Evolutionary conservation across 2,329 filamentous ascomycete species (phyloP), one percentile per base, ranked within the genome.

Genomic region (Colletotrichum navitas): DNA sequence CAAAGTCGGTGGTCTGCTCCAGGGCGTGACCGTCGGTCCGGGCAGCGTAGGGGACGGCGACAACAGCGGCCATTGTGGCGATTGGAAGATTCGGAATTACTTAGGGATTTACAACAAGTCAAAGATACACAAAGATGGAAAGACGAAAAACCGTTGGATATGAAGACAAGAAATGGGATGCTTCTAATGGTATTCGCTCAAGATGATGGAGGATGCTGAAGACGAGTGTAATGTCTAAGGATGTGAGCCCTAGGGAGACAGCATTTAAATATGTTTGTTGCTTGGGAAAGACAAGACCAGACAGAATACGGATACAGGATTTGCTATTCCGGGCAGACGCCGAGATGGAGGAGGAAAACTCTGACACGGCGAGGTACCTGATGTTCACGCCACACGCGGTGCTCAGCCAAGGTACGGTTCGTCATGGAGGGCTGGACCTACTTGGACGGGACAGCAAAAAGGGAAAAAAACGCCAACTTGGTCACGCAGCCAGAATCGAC

Each of bases 1-100:
- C 87, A 75, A 83, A 79, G 74, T 83, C 83, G 8, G 83, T 84
- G 21, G 80, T 78, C 45, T 78, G 77, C 75, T 88, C 86, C 54
- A 89, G 82, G 52, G 76, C 78, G 61, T 78, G 74, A 51, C 78
- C 77, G 64, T 73, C 55, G 54, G 56, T 67, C 47, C 69, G 60
- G 36, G 54, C n/a, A n/a, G n/a, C 36, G 21, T 59, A 69, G 18
- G 65, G 69, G 45, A 45, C 36, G 41, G 69, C 65, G 59, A 72
- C 69, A 34, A 24, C 69, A 36, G 65, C 69, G 54, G 69, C 65
- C 69, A 72, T 72, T 72, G 69, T 69, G 69, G 56, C 5, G 49
- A 18, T 34, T 34, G 45, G 45, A 5, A 41, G 12, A 41, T 60
- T 32, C 14, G 26, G n/a, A 49, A 16, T 16, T n/a, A n/a, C n/a